Percentiles rank a stretch among this genome's conserved stretches.
Conservation (phyloP, 768 basidiomycete genomes). For the Rhizopogon rudus region DNA sequence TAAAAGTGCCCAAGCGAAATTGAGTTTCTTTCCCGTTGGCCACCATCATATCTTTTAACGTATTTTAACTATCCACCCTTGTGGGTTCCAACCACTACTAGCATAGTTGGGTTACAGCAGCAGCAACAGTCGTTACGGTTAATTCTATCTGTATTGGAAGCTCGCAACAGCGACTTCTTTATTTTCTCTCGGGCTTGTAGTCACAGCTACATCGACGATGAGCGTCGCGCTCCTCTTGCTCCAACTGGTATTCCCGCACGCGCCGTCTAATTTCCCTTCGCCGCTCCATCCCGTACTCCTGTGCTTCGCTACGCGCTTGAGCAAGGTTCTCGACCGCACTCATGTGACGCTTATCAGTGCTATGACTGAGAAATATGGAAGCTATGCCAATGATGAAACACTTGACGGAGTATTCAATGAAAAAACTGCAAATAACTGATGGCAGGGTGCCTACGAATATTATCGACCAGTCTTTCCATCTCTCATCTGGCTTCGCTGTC, state of each 20-base stretch:
- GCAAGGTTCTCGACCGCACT: slow-evolving; percentile 54
- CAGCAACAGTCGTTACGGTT: no score
- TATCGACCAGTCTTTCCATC: slow-evolving; percentile 49
- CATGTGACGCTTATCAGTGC: slow-evolving; percentile 39
- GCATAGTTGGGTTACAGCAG: no score
- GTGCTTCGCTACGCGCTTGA: slow-evolving; percentile 53
- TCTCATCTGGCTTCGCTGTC: slow-evolving; percentile 34
- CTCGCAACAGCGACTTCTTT: not conserved
- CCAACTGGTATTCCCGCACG: slow-evolving; percentile 29
- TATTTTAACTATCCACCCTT: no score
- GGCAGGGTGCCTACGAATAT: slow-evolving; percentile 35
- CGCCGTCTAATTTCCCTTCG: slow-evolving; percentile 46
- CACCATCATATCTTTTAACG: no score
- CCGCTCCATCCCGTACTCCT: slow-evolving; percentile 48
- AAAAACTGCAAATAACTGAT: not conserved
- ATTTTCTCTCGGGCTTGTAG: not conserved
- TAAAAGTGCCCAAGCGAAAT: no score
- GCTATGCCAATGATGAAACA: slow-evolving; percentile 40
- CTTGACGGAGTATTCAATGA: slow-evolving; percentile 20
- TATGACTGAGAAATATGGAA: slow-evolving; percentile 34
- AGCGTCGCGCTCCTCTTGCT: not conserved
- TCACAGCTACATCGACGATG: not conserved
- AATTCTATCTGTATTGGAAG: not conserved
- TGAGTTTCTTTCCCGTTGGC: no score
- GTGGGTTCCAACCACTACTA: no score